phyloP scores from a whole-genome alignment of 2,329 filamentous ascomycete genomes.

The Aspergillus sp. region DNA sequence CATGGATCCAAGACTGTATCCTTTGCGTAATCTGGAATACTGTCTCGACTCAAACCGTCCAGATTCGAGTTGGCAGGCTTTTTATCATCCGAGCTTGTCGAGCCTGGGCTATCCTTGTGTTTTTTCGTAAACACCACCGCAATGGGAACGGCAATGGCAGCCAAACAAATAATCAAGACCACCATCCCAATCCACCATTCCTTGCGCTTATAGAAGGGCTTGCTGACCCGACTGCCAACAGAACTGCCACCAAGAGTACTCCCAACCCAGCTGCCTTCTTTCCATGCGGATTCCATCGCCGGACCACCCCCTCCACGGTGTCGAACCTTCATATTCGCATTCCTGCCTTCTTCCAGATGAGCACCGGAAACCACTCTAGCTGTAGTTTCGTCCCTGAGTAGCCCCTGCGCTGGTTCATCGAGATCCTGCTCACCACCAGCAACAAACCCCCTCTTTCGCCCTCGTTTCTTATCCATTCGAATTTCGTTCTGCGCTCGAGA shows the following conservation, averaged over 20 bases:
- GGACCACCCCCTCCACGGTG: constrained; percentile 32
- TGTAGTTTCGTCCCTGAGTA: constrained; percentile 44
- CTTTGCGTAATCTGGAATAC: constrained; percentile 61
- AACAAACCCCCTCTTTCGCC: constrained; percentile 21
- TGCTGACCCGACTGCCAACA: constrained; percentile 25
- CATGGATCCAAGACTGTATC: constrained; percentile 83
- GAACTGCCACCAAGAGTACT: constrained; percentile 5
- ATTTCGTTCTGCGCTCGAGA: constrained; percentile 30
- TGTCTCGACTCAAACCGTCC: constrained; percentile 49
- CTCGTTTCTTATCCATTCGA: constrained; percentile 19
- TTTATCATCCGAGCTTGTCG: constrained; percentile 20
- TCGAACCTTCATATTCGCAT: constrained; percentile 44
- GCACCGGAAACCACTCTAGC: constrained; percentile 66
- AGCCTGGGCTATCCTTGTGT: constrained; percentile 31
- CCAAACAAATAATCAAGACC: constrained; percentile 49
- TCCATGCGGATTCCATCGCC: constrained; percentile 45
- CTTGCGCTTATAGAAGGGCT: constrained; percentile 34
- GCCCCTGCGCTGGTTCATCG: constrained; percentile 16
- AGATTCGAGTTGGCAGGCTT: constrained; percentile 44
- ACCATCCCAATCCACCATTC: constrained; percentile 52
- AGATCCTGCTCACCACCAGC: constrained; percentile 10
- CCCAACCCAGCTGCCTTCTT: constrained; percentile 29
- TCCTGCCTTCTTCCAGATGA: constrained; percentile 61
- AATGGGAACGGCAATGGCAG: constrained; percentile 62
- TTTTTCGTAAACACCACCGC: constrained; percentile 65